Evolutionary conservation across 1,139 yeast species (phyloP), one percentile per base, ranked within the genome.

Genomic region (Cylindricascospora bacillispora): DNA sequence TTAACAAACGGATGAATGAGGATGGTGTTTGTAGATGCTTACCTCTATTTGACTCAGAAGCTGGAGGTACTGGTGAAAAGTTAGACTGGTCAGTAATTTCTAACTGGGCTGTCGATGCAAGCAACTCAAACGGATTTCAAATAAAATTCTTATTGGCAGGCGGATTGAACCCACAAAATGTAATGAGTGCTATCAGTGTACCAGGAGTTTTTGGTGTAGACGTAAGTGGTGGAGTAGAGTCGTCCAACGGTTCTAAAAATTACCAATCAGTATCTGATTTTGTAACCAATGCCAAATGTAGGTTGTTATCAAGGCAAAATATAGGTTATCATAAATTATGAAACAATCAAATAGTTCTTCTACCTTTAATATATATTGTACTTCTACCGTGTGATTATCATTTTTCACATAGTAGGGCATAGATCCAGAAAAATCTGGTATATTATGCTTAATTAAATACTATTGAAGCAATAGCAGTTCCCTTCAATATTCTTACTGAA

Each of bases 211-310:
- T 73, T 25, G 97, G 95, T 2, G 89, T 78, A 19, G 98, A 89
- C 55, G 97, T 89, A 6, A 79, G 95, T 49, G 89, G 95, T 10
- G 98, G 98, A 1, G 94, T 86, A 1, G 98, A 83, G 43, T 7
- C 7, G 9, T 71, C 81, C 1, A 57, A 67, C 13, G 94, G 93
- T 3, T 54, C 45, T 3, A 89, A 86, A 55, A 93, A 83, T 50
- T 44, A 60, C 29, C 51, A 38, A 1, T 83, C 83, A 55, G 70
- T 86, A 22, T 49, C 49, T 32, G 36, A 41, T 12, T 86, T 85
- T 54, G 62, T 86, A 6, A 37, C 38, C 7, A 65, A 65, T 39
- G 89, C 74, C 6, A 54, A 52, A 29, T 24, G 26, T 12, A n/a
- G 11, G 24, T 6, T 4, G 22, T 4, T 13, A 17, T 13, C 25